Evolutionary conservation across 1,284 basidiomycete species (phyloP), one percentile per base, ranked within the genome.

Genomic region (Xanthoconium separans): DNA sequence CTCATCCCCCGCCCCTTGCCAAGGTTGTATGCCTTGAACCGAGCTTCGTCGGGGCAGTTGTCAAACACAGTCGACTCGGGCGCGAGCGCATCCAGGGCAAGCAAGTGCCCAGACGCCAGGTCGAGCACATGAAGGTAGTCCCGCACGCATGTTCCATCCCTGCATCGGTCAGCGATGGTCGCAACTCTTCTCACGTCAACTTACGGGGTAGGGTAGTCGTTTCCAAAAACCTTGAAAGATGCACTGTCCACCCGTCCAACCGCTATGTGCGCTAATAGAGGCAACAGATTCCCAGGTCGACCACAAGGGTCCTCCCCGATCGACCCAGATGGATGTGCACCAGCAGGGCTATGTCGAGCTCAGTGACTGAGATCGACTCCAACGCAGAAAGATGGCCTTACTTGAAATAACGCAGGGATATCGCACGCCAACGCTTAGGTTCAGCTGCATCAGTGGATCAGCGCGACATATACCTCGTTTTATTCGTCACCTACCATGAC

Each of bases 71-170:
- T 81, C 7, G 87, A 84, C 44, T 84, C 78, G 2, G 81, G 75
- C n/a, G 77, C 76, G 30, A 96, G 80, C 18, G 93, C 94, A 54
- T 96, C 90, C 42, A 99, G 81, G 1, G 97, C 93, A 55, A 95
- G 85, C 54, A 98, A 79, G 74, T 99, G 97, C 10, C 97, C 97
- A 24, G 85, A 80, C 18, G 97, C 94, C 36, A 99, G 84, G 71
- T 99, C 97, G 71, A 98, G 85, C 57, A 99, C 86, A 73, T 99
- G 97, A 30, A 99, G 82, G 77, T 99, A 99, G 77, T 99, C 97
- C 53, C 97, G 91, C 30, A 97, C 92, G 65, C 95, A 98, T 6
- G 95, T 98, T 16, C 96, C 96, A 70, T 99, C 96, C 37, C 90
- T 89, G 53, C 44, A 10, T 56, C 51, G n/a, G 50, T 61, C 51